Evolutionary conservation across 2,329 filamentous ascomycete genomes (phyloP).

Genomic region (Hymenoscyphus scutula): DNA sequence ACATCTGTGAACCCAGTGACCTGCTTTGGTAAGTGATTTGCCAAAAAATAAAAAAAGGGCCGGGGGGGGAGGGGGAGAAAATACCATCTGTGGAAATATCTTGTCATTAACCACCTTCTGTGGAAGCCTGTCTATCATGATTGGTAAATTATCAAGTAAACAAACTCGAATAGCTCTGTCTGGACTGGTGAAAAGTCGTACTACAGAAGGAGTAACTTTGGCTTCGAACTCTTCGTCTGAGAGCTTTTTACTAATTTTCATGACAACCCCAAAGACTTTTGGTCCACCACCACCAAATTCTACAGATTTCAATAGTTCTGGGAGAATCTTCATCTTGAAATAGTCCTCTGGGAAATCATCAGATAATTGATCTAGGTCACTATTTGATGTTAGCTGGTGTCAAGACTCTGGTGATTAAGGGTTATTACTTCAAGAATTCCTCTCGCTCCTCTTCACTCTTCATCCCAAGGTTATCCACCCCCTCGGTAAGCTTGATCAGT

Average conservation of each 20-base stretch:
- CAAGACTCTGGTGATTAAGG: slow-evolving; percentile 26
- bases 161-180: slow-evolving; percentile 91
- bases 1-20: slow-evolving; percentile 92
- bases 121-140: slow-evolving; percentile 87
- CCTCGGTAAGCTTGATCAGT: slow-evolving; percentile 87
- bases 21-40: slow-evolving; percentile 42
- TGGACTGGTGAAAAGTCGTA: slow-evolving; percentile 85
- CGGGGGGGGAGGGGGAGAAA: slow-evolving; percentile 26
- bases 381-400: slow-evolving; percentile 30
- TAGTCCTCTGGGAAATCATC: slow-evolving; percentile 98
- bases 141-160: slow-evolving; percentile 79
- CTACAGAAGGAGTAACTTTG: slow-evolving; percentile 78
- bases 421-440: slow-evolving; percentile 67
- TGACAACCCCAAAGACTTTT: slow-evolving; percentile 81
- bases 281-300: slow-evolving; percentile 95
- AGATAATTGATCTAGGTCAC: slow-evolving; percentile 77
- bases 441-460: slow-evolving; percentile 84
- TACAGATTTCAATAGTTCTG: slow-evolving; percentile 96
- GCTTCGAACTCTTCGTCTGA: slow-evolving; percentile 85
- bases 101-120: slow-evolving; percentile 93
- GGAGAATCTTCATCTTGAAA: slow-evolving; percentile 94
- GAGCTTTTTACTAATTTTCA: slow-evolving; percentile 88
- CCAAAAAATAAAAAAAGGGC: no score
- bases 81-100: slow-evolving; percentile 89
- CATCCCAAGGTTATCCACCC: slow-evolving; percentile 87